These are phyloP conservation scores for Cornus kousa DNA, from an alignment of 148 eudicot genomes.

Conservation along the genomic window DNA sequence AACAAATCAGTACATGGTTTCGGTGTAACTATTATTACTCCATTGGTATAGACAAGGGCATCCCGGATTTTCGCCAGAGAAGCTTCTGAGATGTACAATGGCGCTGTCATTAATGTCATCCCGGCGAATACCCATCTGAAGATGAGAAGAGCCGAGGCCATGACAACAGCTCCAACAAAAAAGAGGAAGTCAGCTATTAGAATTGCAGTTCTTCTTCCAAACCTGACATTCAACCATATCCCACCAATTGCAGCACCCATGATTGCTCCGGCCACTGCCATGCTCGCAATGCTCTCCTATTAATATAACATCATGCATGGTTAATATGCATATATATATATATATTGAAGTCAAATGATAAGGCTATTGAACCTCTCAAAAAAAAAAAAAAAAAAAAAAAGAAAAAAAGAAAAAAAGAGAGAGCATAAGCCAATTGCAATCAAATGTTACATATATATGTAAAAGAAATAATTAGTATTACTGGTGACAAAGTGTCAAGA, in stretches of 20 bases:
- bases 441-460: too few relatives aligned
- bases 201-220: conserved; percentile 46
- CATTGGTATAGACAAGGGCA: conserved; percentile 57
- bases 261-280: conserved; percentile 77
- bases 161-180: conserved; percentile 49
- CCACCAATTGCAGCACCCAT: conserved; percentile 69
- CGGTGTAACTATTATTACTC: too few relatives aligned
- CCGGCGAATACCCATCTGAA: conserved; percentile 69
- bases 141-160: conserved; percentile 63
- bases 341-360: too few relatives aligned
- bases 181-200: conserved; percentile 61
- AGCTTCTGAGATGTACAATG: conserved; percentile 67
- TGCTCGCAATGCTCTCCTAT: conserved; percentile 45
- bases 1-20: too few relatives aligned
- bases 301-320: too few relatives aligned
- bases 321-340: too few relatives aligned
- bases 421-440: too few relatives aligned
- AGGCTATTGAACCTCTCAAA: too few relatives aligned
- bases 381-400: too few relatives aligned
- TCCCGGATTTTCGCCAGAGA: conserved; percentile 65
- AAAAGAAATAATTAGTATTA: too few relatives aligned
- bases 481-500: too few relatives aligned
- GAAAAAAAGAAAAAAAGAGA: too few relatives aligned
- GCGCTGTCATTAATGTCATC: conserved; percentile 71
- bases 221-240: conserved; percentile 55